phyloP scores from a whole-genome alignment of 805 yeast species.

The Helenozyma baotianmanensis region DNA sequence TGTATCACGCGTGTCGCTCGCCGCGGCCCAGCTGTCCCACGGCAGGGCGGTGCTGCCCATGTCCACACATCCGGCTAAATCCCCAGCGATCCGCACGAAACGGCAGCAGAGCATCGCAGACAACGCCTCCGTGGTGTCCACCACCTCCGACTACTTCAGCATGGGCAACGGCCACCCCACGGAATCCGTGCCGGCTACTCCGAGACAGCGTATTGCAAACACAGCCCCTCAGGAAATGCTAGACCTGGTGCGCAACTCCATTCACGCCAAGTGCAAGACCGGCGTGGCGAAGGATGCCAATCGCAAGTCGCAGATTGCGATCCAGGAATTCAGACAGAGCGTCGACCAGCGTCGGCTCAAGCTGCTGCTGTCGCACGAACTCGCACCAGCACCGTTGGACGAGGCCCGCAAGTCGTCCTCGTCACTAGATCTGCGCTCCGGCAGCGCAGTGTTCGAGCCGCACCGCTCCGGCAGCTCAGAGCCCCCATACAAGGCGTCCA shows the following conservation, averaged over 20 bases:
- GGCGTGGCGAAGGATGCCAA: constrained; percentile 14
- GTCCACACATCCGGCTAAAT: too few species aligned
- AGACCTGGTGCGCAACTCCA: constrained; percentile 24
- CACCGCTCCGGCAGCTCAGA: background rate
- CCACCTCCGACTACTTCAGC: constrained; percentile 9
- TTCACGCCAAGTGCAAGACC: constrained; percentile 24
- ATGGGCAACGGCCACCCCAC: background rate
- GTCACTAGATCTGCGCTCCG: constrained; percentile 1
- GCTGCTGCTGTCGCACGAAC: constrained; percentile 8
- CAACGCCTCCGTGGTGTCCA: constrained; percentile 1
- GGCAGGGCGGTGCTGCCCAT: too few species aligned
- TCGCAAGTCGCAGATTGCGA: constrained; percentile 18
- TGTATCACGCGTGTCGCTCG: too few species aligned
- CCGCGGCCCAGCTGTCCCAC: too few species aligned
- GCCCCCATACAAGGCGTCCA: background rate
- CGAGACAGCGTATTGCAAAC: constrained; percentile 4
- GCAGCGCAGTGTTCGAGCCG: background rate
- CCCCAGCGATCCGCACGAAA: constrained; percentile 1
- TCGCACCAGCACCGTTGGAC: background rate
- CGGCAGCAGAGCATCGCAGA: background rate
- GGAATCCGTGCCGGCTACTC: too few species aligned
- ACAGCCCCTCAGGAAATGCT: constrained; percentile 28
- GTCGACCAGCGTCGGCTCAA: constrained; percentile 31
- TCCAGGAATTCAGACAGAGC: constrained; percentile 33
- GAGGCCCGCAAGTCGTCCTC: background rate